Base-by-base conservation (phyloP, 345 rosid species). In the Eucalyptus pauciflora region DNA sequence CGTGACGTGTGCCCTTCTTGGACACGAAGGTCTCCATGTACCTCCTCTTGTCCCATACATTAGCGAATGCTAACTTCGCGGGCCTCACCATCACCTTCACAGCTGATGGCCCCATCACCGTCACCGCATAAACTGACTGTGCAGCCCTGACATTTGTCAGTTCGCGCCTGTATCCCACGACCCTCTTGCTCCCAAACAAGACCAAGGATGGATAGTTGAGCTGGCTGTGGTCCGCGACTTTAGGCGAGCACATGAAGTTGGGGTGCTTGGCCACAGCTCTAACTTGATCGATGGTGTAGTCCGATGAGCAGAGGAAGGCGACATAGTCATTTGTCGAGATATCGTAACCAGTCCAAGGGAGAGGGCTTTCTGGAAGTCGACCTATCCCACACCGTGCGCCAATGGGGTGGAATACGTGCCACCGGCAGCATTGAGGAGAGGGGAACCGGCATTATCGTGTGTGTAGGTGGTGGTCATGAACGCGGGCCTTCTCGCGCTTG, bases 191-290 rank as follows among this genome's bases (percentile, higher is more conserved):
- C 11, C 94, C 93, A 50, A 97, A 95, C 92, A 94, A 58, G n/a
- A 96, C 96, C 1, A 97, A 97, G 1, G 98, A 96, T 7, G 97
- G 99, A 89, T 97, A 96, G 90, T 97, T 97, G 86, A 97, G 97
- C n/a, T 94, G 90, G 20, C 99, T 97, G 5, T 97, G 99, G 92
- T 93, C 93, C 2, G 90, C 67, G 89, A 94, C 92, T 89, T 93
- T 96, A 86, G 29, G 93, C 0, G 94, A 71, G 86, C 99, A 97
- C 10, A 93, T 94, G 50, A 93, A 60, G 56, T 92, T 92, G 33
- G 96, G 95, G 9, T 94, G 92, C 89, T 95, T 95, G 54, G 93
- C 95, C 20, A 97, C 90, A 15, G 93, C 88, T 85, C 93, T 92
- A 67, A 97, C 92, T 86, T 95, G 97, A 25, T 93, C 95, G 2